Base-by-base conservation (phyloP, 2,329 filamentous ascomycete species). In the Talaromyces funiculosus region DNA sequence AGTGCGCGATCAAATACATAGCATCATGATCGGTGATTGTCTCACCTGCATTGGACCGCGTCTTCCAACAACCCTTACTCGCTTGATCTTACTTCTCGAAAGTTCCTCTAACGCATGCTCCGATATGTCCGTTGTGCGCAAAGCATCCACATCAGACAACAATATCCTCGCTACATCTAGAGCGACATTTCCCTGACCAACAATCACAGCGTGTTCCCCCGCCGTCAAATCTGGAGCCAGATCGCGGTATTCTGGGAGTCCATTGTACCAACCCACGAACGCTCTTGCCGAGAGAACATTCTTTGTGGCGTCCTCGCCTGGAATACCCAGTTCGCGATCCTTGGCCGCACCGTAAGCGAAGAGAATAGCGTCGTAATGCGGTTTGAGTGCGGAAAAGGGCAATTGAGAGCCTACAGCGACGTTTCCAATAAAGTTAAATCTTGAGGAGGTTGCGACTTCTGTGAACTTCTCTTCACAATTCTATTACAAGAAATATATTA, bases 211-310 rank as follows among this genome's bases (percentile, higher is more conserved):
- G 63, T 92, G 87, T 55, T 96, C 90, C 0, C 89, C 89, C 9
- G 81, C 79, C 0, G 85, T 83, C 26, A 97, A 81, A 69, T 91
- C 84, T 0, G 92, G 90, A n/a, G 83, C 78, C 7, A 96, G 77
- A 66, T 83, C 75, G 20, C 88, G 83, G 70, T 90, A 90, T 67
- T 95, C 90, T 0, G 94, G 94, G 2, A 96, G 81, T 2, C 94
- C 94, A 73, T 99, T 99, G 75, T 99, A 99, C 94, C 94, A 99
- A 18, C 92, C 94, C 1, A 99, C 94, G 72, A 97, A 97, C 40
- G 92, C 88, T 29, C 94, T 85, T 2, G 94, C 94, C 7, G 92
- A 96, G 71, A 92, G 88, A 18, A 97, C 90, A 26, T 81, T 79
- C 6, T 94, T 77, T 5, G 76, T 73, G 3, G 87, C 82, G 69